phyloP scores from a whole-genome alignment of 495 filamentous ascomycete species.

The Xylaria sp. region DNA sequence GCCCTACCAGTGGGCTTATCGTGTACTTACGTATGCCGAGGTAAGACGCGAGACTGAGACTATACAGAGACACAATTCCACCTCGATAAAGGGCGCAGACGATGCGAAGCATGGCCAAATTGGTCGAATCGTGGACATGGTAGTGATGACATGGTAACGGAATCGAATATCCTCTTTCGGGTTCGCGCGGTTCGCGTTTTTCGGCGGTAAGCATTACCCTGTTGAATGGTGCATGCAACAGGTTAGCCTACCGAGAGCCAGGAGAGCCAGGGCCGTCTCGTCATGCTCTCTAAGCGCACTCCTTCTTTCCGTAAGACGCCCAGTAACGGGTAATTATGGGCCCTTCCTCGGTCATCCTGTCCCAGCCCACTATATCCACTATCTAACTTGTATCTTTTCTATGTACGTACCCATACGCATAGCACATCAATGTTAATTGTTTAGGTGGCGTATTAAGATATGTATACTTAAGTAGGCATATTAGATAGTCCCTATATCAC shows the following conservation, averaged over 20 bases:
- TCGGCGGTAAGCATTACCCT: not conserved
- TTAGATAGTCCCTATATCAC: not conserved
- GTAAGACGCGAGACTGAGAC: too few relatives aligned
- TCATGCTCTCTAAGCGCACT: conserved; percentile 21
- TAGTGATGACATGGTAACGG: conserved; percentile 7
- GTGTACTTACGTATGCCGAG: not conserved
- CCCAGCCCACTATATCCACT: not conserved
- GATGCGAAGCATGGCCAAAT: conserved; percentile 1
- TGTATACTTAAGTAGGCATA: too few relatives aligned
- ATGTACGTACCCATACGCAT: too few relatives aligned
- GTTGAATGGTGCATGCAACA: not conserved
- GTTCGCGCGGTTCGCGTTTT: not conserved
- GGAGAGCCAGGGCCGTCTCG: not conserved
- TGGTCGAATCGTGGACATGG: not conserved
- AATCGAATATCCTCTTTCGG: not conserved
- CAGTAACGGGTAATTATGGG: conserved; percentile 11
- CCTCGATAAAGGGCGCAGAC: not conserved
- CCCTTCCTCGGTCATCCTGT: not conserved
- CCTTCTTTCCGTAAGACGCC: not conserved
- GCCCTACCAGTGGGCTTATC: conserved; percentile 14
- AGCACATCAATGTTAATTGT: too few relatives aligned
- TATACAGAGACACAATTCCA: not conserved
- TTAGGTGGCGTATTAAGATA: not conserved
- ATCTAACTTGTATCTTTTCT: not conserved
- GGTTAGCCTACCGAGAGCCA: conserved; percentile 12